Base-by-base conservation (phyloP, 2,329 filamentous ascomycete genomes). In the Berkeleyomyces rouxiae region DNA sequence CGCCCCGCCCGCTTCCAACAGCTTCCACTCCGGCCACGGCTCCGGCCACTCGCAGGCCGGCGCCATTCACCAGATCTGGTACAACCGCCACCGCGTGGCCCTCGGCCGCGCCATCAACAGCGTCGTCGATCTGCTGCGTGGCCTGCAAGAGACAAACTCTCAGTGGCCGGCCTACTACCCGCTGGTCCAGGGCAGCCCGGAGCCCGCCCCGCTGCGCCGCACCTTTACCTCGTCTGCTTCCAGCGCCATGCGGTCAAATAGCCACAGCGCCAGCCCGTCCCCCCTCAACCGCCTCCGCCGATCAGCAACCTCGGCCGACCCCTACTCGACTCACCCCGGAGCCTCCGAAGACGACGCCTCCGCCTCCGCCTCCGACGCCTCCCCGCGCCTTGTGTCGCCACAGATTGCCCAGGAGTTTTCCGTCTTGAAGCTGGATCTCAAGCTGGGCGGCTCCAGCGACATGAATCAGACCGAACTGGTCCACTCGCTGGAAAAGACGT, bases 351-450 rank as follows among this genome's bases (percentile, higher is more conserved):
- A 76, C 62, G 83, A 84, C 66, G 71, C 77, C 43, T 72, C 75
- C 3, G 73, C 81, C 7, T 37, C 49, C 10, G 51, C 61, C 40
- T 90, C 95, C 70, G 49, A 37, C n/a, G 36, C 49, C 13, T 55
- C 7, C 33, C 92, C 92, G 11, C 81, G 93, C 67, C 79, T 99
- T 33, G 86, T 97, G 65, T 90, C 90, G 1, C 89, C 90, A 39
- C 90, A 97, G 72, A 90, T 97, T 66, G 89, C 91, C 2, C 90
- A 96, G 67, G 91, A 99, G 70, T 96, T 97, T 69, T 97, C 92
- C 0, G 86, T 99, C 40, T 75, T 99, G 67, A 99, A 97, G 75
- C 78, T 99, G 66, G 93, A 99, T 72, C 76, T 99, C 63, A 96
- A 96, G 74, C 80, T 99, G 62, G 36, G 31, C 13, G 49, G 49